Evolutionary conservation across 176 grass and related monocot species (phyloP), one percentile per base, ranked within the genome.

Genomic region (Musa itinerans): DNA sequence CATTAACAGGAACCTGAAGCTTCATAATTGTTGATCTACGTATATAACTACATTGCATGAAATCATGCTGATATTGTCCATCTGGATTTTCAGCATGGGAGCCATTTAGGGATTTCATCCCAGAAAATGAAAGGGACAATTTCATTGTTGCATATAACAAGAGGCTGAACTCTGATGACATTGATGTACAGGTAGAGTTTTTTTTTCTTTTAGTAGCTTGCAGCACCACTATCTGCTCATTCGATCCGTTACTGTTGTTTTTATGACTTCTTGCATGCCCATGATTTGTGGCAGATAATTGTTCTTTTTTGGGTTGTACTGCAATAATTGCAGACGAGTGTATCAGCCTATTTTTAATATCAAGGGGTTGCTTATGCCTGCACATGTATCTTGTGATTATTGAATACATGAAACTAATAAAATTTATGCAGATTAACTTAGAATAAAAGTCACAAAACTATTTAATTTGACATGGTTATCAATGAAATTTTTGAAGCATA

Each of bases 101-200:
- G 48, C 80, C 82, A 63, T 99, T 99, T 79, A 95, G 83, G 76
- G 91, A 99, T 88, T 83, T 95, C 52, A 99, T 99, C 59, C 96
- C 91, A 1, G 89, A 95, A 83, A 87, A 88, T 0, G 91, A 99
- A 88, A 89, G 88, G 74, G 68, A 88, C 11, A 83, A 86, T 89
- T 95, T 95, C 79, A 83, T 99, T 77, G 48, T 83, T 76, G 86
- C 91, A 1, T 99, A 99, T 71, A 72, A 48, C 83, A 95, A 92
- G 83, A 89, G 91, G 71, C 27, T 99, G 82, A 99, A 87, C 86
- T 95, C 91, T 52, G 53, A 83, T 65, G 89, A 94, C 50, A 21
- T 63, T 79, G 79, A 52, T 72, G 76, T 88, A 69, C 89, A 99
- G 85, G 91, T 95, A 15, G 71, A 69, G 1, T 53, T 55, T 56